Base-by-base conservation (phyloP, 1,139 yeast species). In the Yamadazyma buinensis region DNA sequence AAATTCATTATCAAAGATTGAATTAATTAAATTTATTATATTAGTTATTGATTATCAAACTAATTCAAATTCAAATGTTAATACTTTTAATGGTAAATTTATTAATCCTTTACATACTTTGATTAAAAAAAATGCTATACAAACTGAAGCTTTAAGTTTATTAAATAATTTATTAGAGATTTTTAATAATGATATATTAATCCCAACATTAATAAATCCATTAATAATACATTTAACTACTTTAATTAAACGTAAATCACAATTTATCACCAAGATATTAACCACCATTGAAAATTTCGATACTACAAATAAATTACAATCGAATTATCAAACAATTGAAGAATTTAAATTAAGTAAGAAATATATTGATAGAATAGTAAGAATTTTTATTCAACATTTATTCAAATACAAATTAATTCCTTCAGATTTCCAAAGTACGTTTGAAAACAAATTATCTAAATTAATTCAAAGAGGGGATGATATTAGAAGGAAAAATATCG, bases 21-120 rank as follows among this genome's bases (percentile, higher is more conserved):
- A 90, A 29, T 65, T 85, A 20, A 64, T 84, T 35, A 86, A 84
- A 56, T 80, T 90, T 43, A 75, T 87, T 7, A 77, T 84, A 36
- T 75, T 77, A 33, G 75, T 87, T 2, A 77, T 90, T 26, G 77
- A 78, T 37, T 76, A 78, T 20, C 96, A 90, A 48, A 71, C 84
- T 17, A 72, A 76, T 23, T 65, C 77, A 44, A 71, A 44, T 33
- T 29, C 43, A 3, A 44, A 39, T 27, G 37, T 43, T 4, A 47
- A 54, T 13, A 77, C 73, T 24, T 74, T 80, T 30, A 81, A 85
- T 15, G 62, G 85, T 32, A 58, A 77, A 3, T 61, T 74, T 36
- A 80, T 87, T 1, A 75, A 76, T 17, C 66, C 77, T 2, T 69
- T 66, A 37, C 97, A 90, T 53, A 75, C 90, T 1, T 72, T 87